A percentile compares a stretch with the other conserved stretches of the same genome.
phyloP scores from a whole-genome alignment of 139 green algal genomes.

The Chlamydomonas eustigma region DNA sequence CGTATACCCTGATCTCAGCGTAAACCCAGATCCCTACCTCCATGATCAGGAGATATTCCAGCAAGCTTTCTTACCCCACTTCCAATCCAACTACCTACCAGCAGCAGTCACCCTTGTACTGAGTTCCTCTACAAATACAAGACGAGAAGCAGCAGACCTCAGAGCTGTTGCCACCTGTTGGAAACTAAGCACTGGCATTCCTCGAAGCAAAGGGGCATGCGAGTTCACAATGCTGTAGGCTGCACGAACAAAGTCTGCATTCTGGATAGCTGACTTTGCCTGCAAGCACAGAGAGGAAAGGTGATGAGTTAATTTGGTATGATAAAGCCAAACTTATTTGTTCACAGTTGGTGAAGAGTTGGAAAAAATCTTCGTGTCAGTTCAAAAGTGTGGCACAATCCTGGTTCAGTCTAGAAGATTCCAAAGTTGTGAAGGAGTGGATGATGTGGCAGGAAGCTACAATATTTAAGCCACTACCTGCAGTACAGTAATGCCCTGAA shows the following conservation, averaged over 20 bases:
- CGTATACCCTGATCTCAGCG: too few species aligned
- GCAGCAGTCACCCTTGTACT: not conserved
- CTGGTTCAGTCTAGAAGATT: too few species aligned
- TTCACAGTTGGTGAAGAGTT: too few species aligned
- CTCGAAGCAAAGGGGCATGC: conserved; percentile 10
- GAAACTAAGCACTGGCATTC: not conserved
- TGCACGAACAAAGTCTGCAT: conserved; percentile 9
- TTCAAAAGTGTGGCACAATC: too few species aligned
- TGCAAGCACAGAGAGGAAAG: not conserved
- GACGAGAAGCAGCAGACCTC: conserved; percentile 11
- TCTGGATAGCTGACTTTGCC: not conserved
- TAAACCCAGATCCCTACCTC: too few species aligned
- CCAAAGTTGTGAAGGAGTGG: too few species aligned
- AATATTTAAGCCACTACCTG: not conserved
- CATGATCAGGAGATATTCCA: too few species aligned
- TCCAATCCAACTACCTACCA: not conserved
- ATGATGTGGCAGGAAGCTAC: too few species aligned
- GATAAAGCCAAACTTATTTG: too few species aligned
- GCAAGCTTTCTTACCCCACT: too few species aligned
- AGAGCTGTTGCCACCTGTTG: conserved; percentile 13
- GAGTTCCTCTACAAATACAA: conserved; percentile 35
- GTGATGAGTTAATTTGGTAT: too few species aligned
- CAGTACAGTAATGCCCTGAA: not conserved
- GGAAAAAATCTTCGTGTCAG: too few species aligned
- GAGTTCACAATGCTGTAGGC: conserved; percentile 19